Base-by-base conservation (phyloP, 495 filamentous ascomycete species). In the Lepidopterella palustris region DNA sequence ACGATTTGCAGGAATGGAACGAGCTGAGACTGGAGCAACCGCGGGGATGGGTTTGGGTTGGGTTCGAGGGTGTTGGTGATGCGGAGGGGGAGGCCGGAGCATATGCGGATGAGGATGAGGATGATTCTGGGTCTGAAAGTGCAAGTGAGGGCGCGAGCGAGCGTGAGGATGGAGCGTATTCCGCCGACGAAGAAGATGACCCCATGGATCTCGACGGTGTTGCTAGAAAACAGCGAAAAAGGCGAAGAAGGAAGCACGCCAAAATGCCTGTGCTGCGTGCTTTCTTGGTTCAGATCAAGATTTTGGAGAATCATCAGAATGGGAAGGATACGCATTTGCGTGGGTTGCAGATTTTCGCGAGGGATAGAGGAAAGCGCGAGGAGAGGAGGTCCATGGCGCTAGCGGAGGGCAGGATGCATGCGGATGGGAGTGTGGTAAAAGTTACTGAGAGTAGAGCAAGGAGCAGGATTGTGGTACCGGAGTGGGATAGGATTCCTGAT, bases 321-420 rank as follows among this genome's bases (percentile, higher is more conserved):
- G 93, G 93, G 56, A 98, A 98, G 70, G 93, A 98, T 71, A 98
- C 93, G 3, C 93, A 98, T 79, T 84, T 98, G 40, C 84, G 93
- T 35, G 92, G 89, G 0, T 79, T 98, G 70, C 92, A 97, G 78
- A 83, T 98, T 25, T 98, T 90, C 70, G 88, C 89, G 4, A 73
- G 79, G 42, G 91, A 97, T 62, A 79, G 47, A 71, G 25, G 53
- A 24, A 50, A 27, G 9, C 15, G 5, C 3, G 2, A 8, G 9
- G 47, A 3, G 47, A 50, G 47, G 47, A 27, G 21, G 47, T 15
- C 15, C n/a, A 25, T 25, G 47, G 47, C 21, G 9, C n/a, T n/a
- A n/a, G n/a, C n/a, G n/a, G n/a, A n/a, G n/a, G n/a, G n/a, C n/a
- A n/a, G n/a, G n/a, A 20, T 6, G 32, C 8, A 20, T 42, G 39